Conservation (phyloP, 306 rosid species). For the Trichosanthes truncata region DNA sequence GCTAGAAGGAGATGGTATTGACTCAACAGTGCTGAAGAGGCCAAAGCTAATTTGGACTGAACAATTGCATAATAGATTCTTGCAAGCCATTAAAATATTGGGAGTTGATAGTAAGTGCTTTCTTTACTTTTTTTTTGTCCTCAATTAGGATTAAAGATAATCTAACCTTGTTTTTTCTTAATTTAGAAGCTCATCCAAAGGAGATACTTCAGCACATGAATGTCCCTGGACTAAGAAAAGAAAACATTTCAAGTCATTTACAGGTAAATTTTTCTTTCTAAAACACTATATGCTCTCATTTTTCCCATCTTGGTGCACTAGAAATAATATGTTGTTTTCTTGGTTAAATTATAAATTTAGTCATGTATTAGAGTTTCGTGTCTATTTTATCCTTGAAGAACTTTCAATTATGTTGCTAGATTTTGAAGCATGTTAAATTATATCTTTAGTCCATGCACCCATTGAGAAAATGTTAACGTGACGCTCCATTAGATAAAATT, state of each 20-base stretch:
- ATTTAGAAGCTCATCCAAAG: conserved; percentile 28
- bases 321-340: background rate
- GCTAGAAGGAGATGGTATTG: background rate
- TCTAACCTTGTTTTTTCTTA: conserved; percentile 10
- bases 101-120: conserved; percentile 26
- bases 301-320: background rate
- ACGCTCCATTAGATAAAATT: too few species aligned
- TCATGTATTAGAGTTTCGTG: too few species aligned
- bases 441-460: too few species aligned
- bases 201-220: conserved; percentile 27
- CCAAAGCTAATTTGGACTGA: conserved; percentile 24
- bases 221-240: conserved; percentile 25
- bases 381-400: too few species aligned
- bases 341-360: background rate
- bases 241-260: conserved; percentile 24
- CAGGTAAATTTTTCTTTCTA: conserved; percentile 24
- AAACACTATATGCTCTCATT: background rate
- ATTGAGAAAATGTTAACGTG: too few species aligned
- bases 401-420: too few species aligned
- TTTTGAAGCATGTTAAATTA: too few species aligned
- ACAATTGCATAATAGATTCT: conserved; percentile 23
- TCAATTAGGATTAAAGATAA: background rate
- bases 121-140: background rate
- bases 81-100: conserved; percentile 15
- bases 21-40: conserved; percentile 9